Conservation (phyloP, 495 filamentous ascomycete species). For the Sordaria brevicollis region DNA sequence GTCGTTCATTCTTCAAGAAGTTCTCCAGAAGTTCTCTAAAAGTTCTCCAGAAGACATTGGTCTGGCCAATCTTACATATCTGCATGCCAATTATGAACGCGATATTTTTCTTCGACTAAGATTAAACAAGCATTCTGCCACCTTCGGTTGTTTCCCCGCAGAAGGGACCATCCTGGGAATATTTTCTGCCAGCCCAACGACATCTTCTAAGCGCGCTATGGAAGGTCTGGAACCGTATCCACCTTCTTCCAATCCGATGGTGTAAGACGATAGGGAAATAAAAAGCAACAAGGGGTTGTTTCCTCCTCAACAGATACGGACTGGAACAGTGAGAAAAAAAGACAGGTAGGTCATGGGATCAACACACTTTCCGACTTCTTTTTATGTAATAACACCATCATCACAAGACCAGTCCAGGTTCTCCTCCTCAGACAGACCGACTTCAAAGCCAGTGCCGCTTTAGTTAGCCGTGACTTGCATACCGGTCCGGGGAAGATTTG, state of each 20-base stretch:
- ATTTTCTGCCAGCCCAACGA: neutral
- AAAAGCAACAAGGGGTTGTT: neutral
- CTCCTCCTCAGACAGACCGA: neutral
- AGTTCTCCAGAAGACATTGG: neutral
- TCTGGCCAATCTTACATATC: neutral
- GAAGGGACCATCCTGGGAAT: neutral
- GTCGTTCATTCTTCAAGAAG: neutral
- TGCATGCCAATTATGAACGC: neutral
- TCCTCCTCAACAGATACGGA: neutral
- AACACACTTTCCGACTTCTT: neutral
- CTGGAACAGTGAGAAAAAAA: neutral
- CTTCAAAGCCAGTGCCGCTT: neutral
- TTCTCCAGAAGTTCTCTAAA: no score
- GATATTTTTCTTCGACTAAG: neutral
- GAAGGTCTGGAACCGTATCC: neutral
- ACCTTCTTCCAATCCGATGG: neutral
- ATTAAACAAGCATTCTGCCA: neutral
- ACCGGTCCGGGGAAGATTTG: neutral
- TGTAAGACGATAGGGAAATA: neutral
- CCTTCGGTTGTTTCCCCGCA: neutral
- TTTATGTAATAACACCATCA: neutral
- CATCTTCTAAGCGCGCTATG: neutral
- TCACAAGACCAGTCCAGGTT: neutral
- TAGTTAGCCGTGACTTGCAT: neutral
- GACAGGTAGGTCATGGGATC: neutral